Evolutionary conservation across 352 stramenopile genomes (phyloP).

Genomic region (Elongisporangium undulatum): DNA sequence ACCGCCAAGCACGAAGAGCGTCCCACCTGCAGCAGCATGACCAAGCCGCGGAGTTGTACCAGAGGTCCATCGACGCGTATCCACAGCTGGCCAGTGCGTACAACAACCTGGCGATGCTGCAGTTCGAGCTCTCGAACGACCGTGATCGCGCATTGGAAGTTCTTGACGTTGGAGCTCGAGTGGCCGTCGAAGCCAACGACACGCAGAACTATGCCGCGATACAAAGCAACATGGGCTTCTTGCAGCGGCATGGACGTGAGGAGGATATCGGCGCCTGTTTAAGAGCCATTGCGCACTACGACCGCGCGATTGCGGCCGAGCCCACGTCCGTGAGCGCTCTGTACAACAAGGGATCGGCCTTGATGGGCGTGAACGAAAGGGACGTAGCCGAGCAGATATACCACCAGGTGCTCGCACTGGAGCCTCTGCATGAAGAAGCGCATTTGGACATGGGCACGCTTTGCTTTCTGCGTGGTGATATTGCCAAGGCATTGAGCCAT

Average conservation of each 20-base stretch:
- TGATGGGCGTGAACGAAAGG: constrained; percentile 31
- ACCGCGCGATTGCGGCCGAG: constrained; percentile 34
- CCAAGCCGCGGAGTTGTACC: constrained; percentile 28
- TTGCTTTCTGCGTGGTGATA: constrained; percentile 35
- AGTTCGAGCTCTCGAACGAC: constrained; percentile 19
- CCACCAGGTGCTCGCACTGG: constrained; percentile 30
- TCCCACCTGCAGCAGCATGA: constrained; percentile 4
- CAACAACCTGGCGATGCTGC: constrained; percentile 77
- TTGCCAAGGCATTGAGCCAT: constrained; percentile 34
- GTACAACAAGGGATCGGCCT: constrained; percentile 73
- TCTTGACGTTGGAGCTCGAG: constrained; percentile 31
- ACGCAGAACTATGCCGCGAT: constrained; percentile 35
- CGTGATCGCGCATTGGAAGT: constrained; percentile 27
- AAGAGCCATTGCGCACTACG: constrained; percentile 58
- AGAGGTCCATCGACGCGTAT: constrained; percentile 44
- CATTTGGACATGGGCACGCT: background rate
- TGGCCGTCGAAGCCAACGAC: constrained; percentile 30
- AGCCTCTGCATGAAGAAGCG: constrained; percentile 34
- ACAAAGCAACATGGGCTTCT: constrained; percentile 72
- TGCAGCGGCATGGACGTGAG: constrained; percentile 17
- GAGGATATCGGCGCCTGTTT: constrained; percentile 32
- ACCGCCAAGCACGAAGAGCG: constrained; percentile 12
- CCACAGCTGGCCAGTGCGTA: constrained; percentile 44
- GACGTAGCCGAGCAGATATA: constrained; percentile 30
- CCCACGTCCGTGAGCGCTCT: constrained; percentile 38